These are phyloP conservation scores for Conoideocrella luteorostrata DNA, from an alignment of 2,329 filamentous ascomycete species.

Conservation along the genomic window DNA sequence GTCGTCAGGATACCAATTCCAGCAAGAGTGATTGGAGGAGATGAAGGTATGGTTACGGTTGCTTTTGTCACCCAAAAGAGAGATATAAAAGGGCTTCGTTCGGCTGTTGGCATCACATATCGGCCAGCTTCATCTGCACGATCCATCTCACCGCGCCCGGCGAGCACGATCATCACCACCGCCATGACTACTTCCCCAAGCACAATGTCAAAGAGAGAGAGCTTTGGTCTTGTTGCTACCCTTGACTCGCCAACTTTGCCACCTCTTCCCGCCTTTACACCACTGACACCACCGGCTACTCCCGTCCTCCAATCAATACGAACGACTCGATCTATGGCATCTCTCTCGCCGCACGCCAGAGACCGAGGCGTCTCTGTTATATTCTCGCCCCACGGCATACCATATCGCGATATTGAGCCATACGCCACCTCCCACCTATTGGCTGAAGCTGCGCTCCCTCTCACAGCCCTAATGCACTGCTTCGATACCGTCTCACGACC, in stretches of 20 bases:
- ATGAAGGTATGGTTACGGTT: conserved; percentile 64
- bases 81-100: conserved; percentile 56
- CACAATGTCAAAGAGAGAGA: conserved; percentile 5
- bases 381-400: conserved; percentile 59
- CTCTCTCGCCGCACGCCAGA: conserved; percentile 26
- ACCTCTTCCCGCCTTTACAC: conserved; percentile 15
- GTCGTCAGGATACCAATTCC: conserved; percentile 46
- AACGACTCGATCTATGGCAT: conserved; percentile 29
- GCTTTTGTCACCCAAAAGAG: conserved; percentile 55
- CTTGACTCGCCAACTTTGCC: conserved; percentile 5
- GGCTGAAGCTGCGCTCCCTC: conserved; percentile 48
- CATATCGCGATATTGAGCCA: conserved; percentile 43
- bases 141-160: conserved; percentile 13
- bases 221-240: conserved; percentile 1
- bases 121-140: conserved; percentile 41
- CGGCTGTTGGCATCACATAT: conserved; percentile 67
- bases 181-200: too few relatives aligned
- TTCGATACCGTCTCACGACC: conserved; percentile 54
- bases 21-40: conserved; percentile 42
- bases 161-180: conserved; percentile 13
- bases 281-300: conserved; percentile 30
- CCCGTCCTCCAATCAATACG: conserved; percentile 27
- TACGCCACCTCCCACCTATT: conserved; percentile 54
- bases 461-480: conserved; percentile 59
- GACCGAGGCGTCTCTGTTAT: conserved; percentile 50